Evolutionary conservation across 2,329 filamentous ascomycete species (phyloP), one percentile per base, ranked within the genome.

Genomic region (Pyricularia pennisetigena): DNA sequence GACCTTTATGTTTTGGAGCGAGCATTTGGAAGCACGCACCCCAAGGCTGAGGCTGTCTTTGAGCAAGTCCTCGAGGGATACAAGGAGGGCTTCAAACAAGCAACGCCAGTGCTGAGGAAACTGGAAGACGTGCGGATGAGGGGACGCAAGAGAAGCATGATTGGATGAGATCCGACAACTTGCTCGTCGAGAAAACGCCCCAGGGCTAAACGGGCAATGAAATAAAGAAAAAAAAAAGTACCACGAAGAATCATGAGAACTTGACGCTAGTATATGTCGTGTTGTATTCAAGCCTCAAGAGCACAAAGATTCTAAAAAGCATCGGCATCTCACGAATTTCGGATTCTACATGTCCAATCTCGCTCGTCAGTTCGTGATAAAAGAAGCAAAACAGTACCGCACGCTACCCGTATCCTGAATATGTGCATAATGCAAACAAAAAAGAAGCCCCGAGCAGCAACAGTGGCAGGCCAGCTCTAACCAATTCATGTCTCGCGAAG

Each of bases 1-100:
- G 95, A 99, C 81, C 79, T 99, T 68, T 99, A 99, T 78, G 95
- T 99, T 12, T 82, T 99, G 64, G 95, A 99, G 79, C 84, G 95
- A 67, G 95, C 95, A 0, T 98, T 98, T 82, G 91, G 90, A 26
- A 97, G 93, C 75, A 98, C 95, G 49, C 95, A 99, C 82, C 94
- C 95, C 0, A 86, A 89, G 66, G 92, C 93, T 0, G 92, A 97
- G 76, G 82, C 82, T 24, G 81, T 96, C 71, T 97, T 96, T 72
- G 80, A 83, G 35, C 86, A 91, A 73, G 83, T 97, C 24, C 80
- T 98, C 24, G 82, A 85, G 68, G 90, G 87, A 2, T 99, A 99
- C 80, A 85, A 81, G 67, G 83, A 85, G 71, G 87, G 85, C 41
- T 94, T 91, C 75, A 93, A 92, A 80, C 91, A 91, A 20, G 90